These are phyloP conservation scores for Poa pratensis DNA, from an alignment of 176 grass and related monocot species.

Conservation along the genomic window DNA sequence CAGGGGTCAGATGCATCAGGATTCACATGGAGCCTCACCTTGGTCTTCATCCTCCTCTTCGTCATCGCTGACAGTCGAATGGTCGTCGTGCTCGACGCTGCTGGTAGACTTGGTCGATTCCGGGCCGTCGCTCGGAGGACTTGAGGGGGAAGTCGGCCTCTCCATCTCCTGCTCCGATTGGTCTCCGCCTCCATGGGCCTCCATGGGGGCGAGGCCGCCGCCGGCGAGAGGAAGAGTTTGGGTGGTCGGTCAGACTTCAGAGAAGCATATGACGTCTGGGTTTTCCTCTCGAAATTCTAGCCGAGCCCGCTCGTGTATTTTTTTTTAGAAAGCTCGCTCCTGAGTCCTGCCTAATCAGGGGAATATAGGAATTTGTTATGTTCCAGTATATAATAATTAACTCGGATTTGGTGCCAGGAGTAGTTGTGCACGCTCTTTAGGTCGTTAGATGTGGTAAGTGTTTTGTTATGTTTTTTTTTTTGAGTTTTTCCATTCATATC, in stretches of 20 bases:
- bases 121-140: background rate
- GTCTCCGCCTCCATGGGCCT: background rate
- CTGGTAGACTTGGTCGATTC: constrained; percentile 2
- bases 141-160: background rate
- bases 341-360: too few species aligned
- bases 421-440: too few species aligned
- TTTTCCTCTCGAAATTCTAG: too few species aligned
- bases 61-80: background rate
- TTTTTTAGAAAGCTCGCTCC: too few species aligned
- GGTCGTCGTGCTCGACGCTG: background rate
- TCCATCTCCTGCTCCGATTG: background rate
- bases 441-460: too few species aligned
- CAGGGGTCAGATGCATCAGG: background rate
- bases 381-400: too few species aligned
- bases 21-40: constrained; percentile 12
- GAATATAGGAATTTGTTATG: too few species aligned
- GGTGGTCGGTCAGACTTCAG: background rate
- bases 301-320: too few species aligned
- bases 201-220: background rate
- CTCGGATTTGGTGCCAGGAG: too few species aligned
- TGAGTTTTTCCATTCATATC: too few species aligned
- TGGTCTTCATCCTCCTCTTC: constrained; percentile 10
- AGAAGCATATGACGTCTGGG: too few species aligned
- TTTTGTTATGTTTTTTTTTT: too few species aligned
- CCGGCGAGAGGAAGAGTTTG: background rate